These are phyloP conservation scores for Bonia amplexicaulis DNA, from an alignment of 176 grass and related monocot genomes.

Conservation along the genomic window DNA sequence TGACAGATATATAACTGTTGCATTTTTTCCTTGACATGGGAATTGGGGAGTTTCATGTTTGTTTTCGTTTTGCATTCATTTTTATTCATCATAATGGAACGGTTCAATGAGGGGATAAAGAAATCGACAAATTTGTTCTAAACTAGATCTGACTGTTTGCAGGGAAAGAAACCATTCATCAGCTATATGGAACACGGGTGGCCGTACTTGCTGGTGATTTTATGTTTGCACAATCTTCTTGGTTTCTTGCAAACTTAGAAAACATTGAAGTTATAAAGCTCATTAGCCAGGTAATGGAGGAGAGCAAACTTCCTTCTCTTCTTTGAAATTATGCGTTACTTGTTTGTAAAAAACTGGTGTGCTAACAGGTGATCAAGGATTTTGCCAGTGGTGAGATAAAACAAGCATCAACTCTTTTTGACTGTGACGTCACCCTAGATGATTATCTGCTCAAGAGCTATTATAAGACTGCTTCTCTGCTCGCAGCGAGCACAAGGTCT, in stretches of 20 bases:
- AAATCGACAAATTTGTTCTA: background rate
- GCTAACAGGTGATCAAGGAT: constrained; percentile 89
- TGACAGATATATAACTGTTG: background rate
- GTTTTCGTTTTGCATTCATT: background rate
- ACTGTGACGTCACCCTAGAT: constrained; percentile 74
- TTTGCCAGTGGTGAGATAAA: constrained; percentile 96
- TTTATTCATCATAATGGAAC: constrained; percentile 1
- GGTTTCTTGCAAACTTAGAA: constrained; percentile 92
- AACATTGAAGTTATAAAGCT: constrained; percentile 96
- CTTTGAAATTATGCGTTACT: background rate
- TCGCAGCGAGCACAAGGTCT: constrained; percentile 81
- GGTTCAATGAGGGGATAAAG: background rate
- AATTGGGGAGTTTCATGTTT: background rate
- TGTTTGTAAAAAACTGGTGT: background rate
- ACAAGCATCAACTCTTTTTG: constrained; percentile 71
- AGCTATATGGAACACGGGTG: constrained; percentile 83
- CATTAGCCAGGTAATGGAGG: constrained; percentile 73
- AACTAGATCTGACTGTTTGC: background rate
- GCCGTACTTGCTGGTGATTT: constrained; percentile 92
- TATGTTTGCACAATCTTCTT: constrained; percentile 97
- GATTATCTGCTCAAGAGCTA: constrained; percentile 98
- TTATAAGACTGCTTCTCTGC: constrained; percentile 84
- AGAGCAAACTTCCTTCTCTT: background rate
- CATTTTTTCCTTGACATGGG: background rate
- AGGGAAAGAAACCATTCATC: constrained; percentile 90